Evolutionary conservation across 192 early-diverging fungal genomes (phyloP), one percentile per base, ranked within the genome.

Genomic region (Obelidium mucronatum): DNA sequence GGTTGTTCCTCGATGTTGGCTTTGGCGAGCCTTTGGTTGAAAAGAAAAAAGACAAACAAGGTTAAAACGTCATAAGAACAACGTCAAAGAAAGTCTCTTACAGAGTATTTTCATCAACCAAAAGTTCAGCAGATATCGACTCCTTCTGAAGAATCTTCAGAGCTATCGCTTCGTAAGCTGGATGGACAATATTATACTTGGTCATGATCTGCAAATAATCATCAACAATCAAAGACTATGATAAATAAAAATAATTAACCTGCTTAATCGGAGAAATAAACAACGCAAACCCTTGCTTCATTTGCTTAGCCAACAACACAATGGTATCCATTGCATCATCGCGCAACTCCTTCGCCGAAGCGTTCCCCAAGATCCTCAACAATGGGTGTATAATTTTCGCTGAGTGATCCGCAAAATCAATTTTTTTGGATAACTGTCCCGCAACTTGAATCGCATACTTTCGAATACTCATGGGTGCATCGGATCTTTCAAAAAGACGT

Each of bases 181-280:
- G 60, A 73, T 96, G 91, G 33, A 79, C 82, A 37, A 96, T 90
- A 26, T 90, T 83, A 30, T 91, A 76, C 36, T 84, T 85, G 33
- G 80, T 82, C 68, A 96, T 65, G 2, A 87, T 85, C 81, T 84
- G 34, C 30, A 8, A 40, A 4, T 63, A 3, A 1, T 24, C 26
- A 8, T 24, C 52, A 17, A 69, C 3, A 37, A 31, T 28, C 61
- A 6, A n/a, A n/a, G n/a, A n/a, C n/a, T n/a, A n/a, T n/a, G n/a
- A n/a, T n/a, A n/a, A n/a, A n/a, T n/a, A n/a, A n/a, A n/a, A 15
- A 11, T 37, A 39, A 33, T 77, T 48, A 65, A 91, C 91, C 80
- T 94, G 94, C 75, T 91, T 89, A 56, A 98, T 91, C 63, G 92
- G 92, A 2, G 95, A 93, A 67, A 95, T 90, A 73, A 96, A 98